Base-by-base conservation (phyloP, 805 yeast species). In the Candida sakaeoensis region DNA sequence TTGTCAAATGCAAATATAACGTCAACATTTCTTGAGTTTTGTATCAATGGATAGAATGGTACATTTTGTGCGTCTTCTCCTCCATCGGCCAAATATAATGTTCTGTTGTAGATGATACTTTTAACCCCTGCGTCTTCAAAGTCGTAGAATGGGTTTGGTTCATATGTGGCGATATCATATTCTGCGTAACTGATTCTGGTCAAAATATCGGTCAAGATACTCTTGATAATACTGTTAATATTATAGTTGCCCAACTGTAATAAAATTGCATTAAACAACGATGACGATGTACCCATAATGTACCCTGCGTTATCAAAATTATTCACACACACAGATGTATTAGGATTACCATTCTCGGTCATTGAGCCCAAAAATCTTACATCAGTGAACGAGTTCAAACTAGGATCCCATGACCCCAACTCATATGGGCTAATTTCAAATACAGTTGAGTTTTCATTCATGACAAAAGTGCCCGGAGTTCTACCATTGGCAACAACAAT, bases 121-220 rank as follows among this genome's bases (percentile, higher is more conserved):
- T 52, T 47, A 5, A 28, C 35, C 9, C 40, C 40, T 12, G 61
- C 60, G 33, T 70, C 70, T 50, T 53, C 61, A 6, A 64, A 54
- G 25, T 76, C 54, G 22, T 68, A 53, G 49, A 65, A 70, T 28
- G 95, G 95, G 53, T 85, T 85, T 40, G 93, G 93, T 10, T 59
- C 53, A 57, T 79, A 83, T 32, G 74, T 63, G n/a, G 91, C 87
- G 49, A 82, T 78, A 56, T 84, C 91, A 45, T 78, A 69, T 36
- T 79, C 76, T 30, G 69, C 74, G 14, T 62, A 57, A 41, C 75
- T 70, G 23, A 81, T 63, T 15, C 53, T 43, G 4, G 44, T 34
- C 33, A 66, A 54, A 19, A 65, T 47, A 13, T 44, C 43, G 16
- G 48, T 38, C 17, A 65, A 41, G 6, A 62, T 31, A n/a, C 46